Base-by-base conservation (phyloP, 176 grass and related monocot genomes). In the Puya raimondii region DNA sequence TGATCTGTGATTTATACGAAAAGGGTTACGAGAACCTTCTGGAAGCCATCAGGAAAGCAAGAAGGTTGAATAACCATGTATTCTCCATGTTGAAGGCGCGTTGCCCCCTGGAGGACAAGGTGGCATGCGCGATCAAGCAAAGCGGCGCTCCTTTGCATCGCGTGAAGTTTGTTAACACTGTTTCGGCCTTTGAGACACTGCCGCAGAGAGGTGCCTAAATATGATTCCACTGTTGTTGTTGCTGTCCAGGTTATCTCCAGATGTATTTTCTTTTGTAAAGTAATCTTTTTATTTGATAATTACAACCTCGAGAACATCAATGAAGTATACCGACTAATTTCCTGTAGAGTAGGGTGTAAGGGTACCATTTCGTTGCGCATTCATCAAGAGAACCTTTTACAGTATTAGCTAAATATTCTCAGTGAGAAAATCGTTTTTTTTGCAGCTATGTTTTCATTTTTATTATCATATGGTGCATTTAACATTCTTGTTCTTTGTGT, bases 11-110 rank as follows among this genome's bases (percentile, higher is more conserved):
- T 83, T 50, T 83, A 0, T 15, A 33, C 17, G 68, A 54, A 50
- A 79, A 97, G 94, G 86, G 86, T 25, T 88, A 90, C 51, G 94
- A 97, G 74, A 78, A 64, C 64, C 83, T 97, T 47, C 77, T 97
- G 71, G 94, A 97, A 87, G 89, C 94, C 1, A 88, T 97, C 88
- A 97, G 85, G 84, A 97, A 97, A 71, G 86, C 89, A 2, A 92
- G 94, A 77, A 92, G 94, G 74, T 75, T 97, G 25, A 97, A 97
- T 68, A 97, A 90, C 65, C 85, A 92, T 72, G 89, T 97, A 48
- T 92, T 92, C 78, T 92, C 84, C 77, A 97, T 97, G 83, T 18
- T 97, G 76, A 90, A 86, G 73, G 89, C 94, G 1, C 89, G 94
- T 16, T 97, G 94, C 33, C 94, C 93, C 64, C 93, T 97, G 0